Evolutionary conservation across 768 basidiomycete genomes (phyloP), one percentile per base, ranked within the genome.

Genomic region (Daedaleopsis sinensis): DNA sequence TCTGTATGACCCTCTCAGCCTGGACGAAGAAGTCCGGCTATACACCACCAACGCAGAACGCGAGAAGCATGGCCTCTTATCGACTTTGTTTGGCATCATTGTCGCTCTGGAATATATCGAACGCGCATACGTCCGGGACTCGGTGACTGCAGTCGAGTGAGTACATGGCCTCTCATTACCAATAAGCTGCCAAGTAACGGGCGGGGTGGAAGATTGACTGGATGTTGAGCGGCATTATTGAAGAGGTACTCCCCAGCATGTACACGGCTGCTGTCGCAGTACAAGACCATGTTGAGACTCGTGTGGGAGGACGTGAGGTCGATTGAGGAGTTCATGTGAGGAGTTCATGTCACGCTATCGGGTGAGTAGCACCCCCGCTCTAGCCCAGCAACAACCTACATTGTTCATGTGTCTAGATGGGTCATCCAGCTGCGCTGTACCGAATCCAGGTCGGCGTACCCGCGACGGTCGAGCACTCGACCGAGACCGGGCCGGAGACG

Each of bases 281-380:
- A 97, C 80, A 97, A 97, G 84, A 96, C 94, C 0, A 93, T 97
- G 87, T 78, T 95, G 62, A 97, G 94, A 76, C 83, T 98, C n/a
- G 90, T 98, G 12, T 88, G 88, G n/a, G 87, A 93, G 56, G 90
- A 90, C 21, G 93, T 96, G 10, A 85, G 86, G 0, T 89, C 84
- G 32, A 83, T 98, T 42, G n/a, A n/a, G n/a, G n/a, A n/a, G n/a
- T n/a, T n/a, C n/a, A n/a, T n/a, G n/a, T n/a, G 96, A 98, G 66
- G 83, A 88, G 19, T 99, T 98, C 76, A 96, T 97, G 94, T 79
- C 80, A 53, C 85, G 89, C 53, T 98, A 95, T 77, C 79, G 87
- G 68, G 94, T 93, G 57, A 43, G 87, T 74, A 47, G 38, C n/a
- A 57, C 16, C 24, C 27, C 11, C 32, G 32, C 55, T 39, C 18